Conservation (phyloP, 78 protist genomes). For the Dictyostelium capitatum region DNA sequence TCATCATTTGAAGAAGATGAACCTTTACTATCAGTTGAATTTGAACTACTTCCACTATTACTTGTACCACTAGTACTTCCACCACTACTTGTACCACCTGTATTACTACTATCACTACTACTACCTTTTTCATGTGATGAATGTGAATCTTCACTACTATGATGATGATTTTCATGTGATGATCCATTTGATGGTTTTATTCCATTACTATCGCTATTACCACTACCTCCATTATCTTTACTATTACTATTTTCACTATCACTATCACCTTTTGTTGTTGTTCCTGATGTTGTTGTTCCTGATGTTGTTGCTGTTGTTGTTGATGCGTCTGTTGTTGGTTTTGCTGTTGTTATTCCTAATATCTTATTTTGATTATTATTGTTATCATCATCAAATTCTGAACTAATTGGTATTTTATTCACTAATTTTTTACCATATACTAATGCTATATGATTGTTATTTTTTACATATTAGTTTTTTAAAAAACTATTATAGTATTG, state of each 20-base stretch:
- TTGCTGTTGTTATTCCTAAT: neutral
- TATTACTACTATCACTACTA: neutral
- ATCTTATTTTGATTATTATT: neutral
- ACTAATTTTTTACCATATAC: neutral
- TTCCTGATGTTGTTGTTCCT: neutral
- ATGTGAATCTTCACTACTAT: neutral
- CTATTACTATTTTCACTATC: constrained; percentile 9
- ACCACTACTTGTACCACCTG: neutral
- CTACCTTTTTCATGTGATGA: neutral
- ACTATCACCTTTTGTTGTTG: neutral
- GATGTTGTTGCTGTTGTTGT: neutral
- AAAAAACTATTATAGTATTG: no score
- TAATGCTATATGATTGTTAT: no score
- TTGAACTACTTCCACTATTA: neutral
- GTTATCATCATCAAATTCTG: neutral
- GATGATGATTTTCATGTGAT: neutral
- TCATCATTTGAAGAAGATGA: neutral
- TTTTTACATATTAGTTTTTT: neutral
- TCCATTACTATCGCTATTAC: neutral
- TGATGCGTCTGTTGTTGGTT: neutral
- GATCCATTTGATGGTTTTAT: constrained; percentile 10
- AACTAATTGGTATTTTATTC: neutral
- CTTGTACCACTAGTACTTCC: neutral
- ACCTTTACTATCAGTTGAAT: neutral
- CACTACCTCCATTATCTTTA: neutral